A percentile compares a stretch with the other conserved stretches of the same genome.
phyloP scores from a whole-genome alignment of 2,329 filamentous ascomycete genomes.

The Dactylellina haptotyla region DNA sequence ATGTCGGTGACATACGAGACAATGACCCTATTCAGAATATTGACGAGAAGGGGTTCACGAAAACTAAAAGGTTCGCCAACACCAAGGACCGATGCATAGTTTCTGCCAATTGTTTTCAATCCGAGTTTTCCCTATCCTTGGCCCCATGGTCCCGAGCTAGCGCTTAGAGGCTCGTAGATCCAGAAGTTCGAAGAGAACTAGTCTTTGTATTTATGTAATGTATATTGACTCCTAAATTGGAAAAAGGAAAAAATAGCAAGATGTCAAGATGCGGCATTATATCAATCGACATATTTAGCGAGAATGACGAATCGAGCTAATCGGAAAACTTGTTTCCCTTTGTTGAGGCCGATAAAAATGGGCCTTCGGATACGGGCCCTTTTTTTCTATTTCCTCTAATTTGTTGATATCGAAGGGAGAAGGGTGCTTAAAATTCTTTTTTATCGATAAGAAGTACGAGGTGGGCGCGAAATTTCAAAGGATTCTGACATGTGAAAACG shows the following conservation, averaged over 20 bases:
- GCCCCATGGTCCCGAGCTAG: neutral
- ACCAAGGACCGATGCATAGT: too few species aligned
- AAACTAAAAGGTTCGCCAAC: neutral
- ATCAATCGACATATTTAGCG: neutral
- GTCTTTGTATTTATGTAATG: neutral
- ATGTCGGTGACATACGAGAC: slow-evolving; percentile 14
- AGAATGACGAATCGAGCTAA: slow-evolving; percentile 14
- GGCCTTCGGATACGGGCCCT: slow-evolving; percentile 21
- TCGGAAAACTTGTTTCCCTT: neutral
- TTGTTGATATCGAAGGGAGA: slow-evolving; percentile 27
- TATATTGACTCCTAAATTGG: neutral
- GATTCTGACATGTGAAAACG: slow-evolving; percentile 45
- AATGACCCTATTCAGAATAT: too few species aligned
- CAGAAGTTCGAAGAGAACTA: neutral
- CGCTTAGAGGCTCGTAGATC: slow-evolving; percentile 5
- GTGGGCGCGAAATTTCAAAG: neutral
- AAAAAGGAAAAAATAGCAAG: neutral
- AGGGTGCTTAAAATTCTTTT: neutral
- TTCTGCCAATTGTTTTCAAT: too few species aligned
- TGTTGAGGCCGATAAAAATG: slow-evolving; percentile 1
- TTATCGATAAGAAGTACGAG: slow-evolving; percentile 42
- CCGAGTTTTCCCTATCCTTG: slow-evolving; percentile 54
- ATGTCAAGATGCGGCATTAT: slow-evolving; percentile 16
- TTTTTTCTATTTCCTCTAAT: neutral
- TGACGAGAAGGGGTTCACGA: neutral